Percentiles rank a stretch among this genome's conserved stretches.
phyloP scores from a whole-genome alignment of 257 asterid genomes.

The Solanum pimpinellifolium region DNA sequence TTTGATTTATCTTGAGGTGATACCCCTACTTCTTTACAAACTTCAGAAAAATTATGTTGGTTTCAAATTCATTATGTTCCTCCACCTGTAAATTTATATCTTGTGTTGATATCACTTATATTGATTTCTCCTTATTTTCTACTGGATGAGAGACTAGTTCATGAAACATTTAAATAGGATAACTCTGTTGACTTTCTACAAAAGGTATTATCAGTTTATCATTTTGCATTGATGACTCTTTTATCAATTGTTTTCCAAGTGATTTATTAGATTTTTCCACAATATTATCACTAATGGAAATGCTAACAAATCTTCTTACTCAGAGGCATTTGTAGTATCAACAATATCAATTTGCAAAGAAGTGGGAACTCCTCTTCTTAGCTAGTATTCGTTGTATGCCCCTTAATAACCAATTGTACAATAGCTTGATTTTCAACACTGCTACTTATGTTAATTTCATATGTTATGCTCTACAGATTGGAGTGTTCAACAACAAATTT shows the following conservation, averaged over 20 bases:
- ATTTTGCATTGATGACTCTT: not conserved
- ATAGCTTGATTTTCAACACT: not conserved
- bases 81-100: not conserved
- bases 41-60: not conserved
- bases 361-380: not conserved
- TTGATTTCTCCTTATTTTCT: not conserved
- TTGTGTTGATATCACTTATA: too few relatives aligned
- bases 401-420: not conserved
- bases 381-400: not conserved
- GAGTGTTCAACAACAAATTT: not conserved
- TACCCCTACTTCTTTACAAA: not conserved
- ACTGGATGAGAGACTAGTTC: not conserved
- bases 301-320: not conserved
- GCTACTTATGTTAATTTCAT: too few relatives aligned
- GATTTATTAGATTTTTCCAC: not conserved
- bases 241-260: not conserved
- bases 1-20: not conserved
- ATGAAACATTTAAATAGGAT: not conserved
- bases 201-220: not conserved
- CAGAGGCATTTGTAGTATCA: not conserved
- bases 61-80: not conserved
- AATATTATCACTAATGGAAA: not conserved
- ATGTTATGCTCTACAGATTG: not conserved
- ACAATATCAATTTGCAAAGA: not conserved
- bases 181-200: not conserved